A percentile compares a stretch with the other conserved stretches of the same genome.
Conservation (phyloP, 371 early-diverging fungal genomes). For the Fennellomyces sp. region DNA sequence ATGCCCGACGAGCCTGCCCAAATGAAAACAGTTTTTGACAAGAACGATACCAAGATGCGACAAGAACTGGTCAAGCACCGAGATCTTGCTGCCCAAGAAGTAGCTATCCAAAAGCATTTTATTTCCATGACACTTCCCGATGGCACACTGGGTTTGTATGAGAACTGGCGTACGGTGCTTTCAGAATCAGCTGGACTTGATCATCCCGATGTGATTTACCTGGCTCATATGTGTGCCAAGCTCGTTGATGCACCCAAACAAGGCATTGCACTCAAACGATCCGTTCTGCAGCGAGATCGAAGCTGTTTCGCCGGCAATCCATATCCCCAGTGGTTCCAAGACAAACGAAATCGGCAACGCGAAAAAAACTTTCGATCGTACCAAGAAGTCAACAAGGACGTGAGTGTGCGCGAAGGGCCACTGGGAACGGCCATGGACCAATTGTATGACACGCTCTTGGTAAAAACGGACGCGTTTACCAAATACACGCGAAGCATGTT, state of each 20-base stretch:
- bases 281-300: conserved; percentile 18
- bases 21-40: conserved; percentile 33
- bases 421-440: conserved; percentile 40
- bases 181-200: conserved; percentile 34
- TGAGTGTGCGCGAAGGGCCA: conserved; percentile 13
- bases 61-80: conserved; percentile 11
- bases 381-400: conserved; percentile 22
- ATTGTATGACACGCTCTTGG: conserved; percentile 26
- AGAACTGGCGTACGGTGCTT: conserved; percentile 45
- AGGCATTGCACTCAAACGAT: conserved; percentile 34
- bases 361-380: conserved; percentile 19
- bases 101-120: conserved; percentile 29
- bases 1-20: conserved; percentile 14
- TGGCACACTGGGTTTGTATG: conserved; percentile 37
- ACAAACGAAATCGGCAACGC: conserved; percentile 36
- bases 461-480: conserved; percentile 34
- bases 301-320: conserved; percentile 17
- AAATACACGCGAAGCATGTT: conserved; percentile 32
- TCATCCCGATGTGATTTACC: conserved; percentile 38
- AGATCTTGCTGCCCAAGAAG: conserved; percentile 9
- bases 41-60: conserved; percentile 23
- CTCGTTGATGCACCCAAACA: conserved; percentile 54
- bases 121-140: conserved; percentile 35
- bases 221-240: conserved; percentile 51
- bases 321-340: conserved; percentile 45